Conservation (phyloP, 2,329 filamentous ascomycete genomes). For the Ceratocystis colombiana region DNA sequence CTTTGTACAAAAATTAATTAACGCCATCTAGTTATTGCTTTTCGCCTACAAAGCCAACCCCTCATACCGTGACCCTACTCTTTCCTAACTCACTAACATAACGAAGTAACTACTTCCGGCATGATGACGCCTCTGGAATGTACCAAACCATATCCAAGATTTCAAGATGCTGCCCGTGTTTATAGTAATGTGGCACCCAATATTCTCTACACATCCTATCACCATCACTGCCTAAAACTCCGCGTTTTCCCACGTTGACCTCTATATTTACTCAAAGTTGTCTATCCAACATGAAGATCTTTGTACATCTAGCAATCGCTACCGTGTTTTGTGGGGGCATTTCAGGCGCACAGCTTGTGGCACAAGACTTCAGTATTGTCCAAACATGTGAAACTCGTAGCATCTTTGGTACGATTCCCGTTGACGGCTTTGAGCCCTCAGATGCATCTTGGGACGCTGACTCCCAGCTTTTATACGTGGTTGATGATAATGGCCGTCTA, state of each 20-base stretch:
- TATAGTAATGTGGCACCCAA: not conserved
- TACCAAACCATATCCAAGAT: not conserved
- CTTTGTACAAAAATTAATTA: no score
- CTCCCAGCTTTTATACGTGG: constrained; percentile 17
- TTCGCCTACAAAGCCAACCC: no score
- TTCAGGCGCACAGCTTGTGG: constrained; percentile 16
- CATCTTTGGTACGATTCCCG: constrained; percentile 21
- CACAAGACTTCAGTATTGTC: constrained; percentile 6
- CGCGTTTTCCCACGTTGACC: not conserved
- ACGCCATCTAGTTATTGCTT: no score
- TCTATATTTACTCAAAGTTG: not conserved
- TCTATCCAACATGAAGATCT: constrained; percentile 3
- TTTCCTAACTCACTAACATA: not conserved
- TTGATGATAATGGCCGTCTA: constrained; percentile 24
- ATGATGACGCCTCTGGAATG: not conserved
- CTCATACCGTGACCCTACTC: no score
- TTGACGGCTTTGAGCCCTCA: constrained; percentile 21
- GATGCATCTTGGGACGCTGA: constrained; percentile 25
- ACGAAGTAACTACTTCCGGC: not conserved
- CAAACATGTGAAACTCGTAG: constrained; percentile 15
- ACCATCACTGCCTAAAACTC: no score
- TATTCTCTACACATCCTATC: no score
- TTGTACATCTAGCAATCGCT: constrained; percentile 4
- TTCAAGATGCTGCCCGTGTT: not conserved
- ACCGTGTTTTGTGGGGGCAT: not conserved